A percentile compares a stretch with the other conserved stretches of the same genome.
These are phyloP conservation scores for Catenaria anguillulae DNA, from an alignment of 371 early-diverging fungal species.

Conservation along the genomic window DNA sequence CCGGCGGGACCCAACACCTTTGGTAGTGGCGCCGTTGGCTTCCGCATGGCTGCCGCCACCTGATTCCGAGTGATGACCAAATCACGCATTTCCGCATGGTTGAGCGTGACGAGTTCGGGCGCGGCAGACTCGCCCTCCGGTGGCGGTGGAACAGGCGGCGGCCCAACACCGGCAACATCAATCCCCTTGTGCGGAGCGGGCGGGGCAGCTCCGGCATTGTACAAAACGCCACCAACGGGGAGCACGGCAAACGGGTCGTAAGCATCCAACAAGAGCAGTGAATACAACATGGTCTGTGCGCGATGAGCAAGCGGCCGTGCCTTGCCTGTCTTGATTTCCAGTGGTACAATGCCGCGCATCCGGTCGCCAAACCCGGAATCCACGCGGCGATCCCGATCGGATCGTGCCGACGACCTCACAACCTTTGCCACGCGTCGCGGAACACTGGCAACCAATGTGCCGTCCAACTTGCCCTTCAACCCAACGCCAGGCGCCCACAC, in stretches of 20 bases:
- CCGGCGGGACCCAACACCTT: constrained; percentile 20
- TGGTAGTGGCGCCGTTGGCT: constrained; percentile 1
- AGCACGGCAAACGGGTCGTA: constrained; percentile 20
- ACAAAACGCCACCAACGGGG: neutral
- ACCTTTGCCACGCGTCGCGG: neutral
- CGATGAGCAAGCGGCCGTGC: constrained; percentile 45
- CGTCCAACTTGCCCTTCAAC: constrained; percentile 84
- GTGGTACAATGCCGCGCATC: constrained; percentile 37
- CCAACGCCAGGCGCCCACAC: constrained; percentile 85
- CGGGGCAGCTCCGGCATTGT: neutral
- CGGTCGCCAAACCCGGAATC: neutral
- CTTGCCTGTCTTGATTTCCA: constrained; percentile 84
- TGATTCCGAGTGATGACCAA: constrained; percentile 60
- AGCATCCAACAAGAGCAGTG: constrained; percentile 61
- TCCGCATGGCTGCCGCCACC: constrained; percentile 30
- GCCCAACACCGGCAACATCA: too few species aligned
- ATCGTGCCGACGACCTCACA: neutral
- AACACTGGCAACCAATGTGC: constrained; percentile 35
- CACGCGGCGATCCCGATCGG: constrained; percentile 9
- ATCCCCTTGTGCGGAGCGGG: too few species aligned
- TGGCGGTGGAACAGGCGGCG: too few species aligned
- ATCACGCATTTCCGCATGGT: constrained; percentile 46
- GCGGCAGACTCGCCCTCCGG: too few species aligned
- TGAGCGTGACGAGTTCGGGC: neutral
- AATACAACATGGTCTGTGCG: constrained; percentile 75